Evolutionary conservation across 148 eudicot species (phyloP).

Genomic region (Silene conica): DNA sequence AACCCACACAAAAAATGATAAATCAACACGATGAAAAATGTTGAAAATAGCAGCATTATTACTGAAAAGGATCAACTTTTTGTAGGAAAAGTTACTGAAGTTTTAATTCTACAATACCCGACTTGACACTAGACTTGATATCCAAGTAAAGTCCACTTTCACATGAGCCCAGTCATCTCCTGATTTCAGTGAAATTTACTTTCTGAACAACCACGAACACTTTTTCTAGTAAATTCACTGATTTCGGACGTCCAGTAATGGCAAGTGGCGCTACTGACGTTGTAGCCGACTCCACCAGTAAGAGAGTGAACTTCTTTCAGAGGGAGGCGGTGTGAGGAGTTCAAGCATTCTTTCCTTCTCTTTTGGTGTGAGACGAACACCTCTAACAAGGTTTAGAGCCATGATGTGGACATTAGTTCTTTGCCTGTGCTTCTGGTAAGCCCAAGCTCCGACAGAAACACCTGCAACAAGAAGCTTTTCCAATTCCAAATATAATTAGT

Average conservation of each 20-base stretch:
- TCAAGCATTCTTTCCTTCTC: constrained; percentile 88
- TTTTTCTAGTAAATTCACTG: background rate
- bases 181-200: background rate
- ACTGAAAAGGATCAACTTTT: background rate
- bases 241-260: background rate
- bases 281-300: constrained; percentile 64
- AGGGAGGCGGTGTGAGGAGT: constrained; percentile 73
- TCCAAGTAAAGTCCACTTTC: background rate
- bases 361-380: constrained; percentile 75
- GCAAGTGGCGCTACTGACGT: constrained; percentile 17
- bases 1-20: background rate
- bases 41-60: background rate
- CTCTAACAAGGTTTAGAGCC: constrained; percentile 87
- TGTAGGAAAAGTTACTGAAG: background rate
- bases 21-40: background rate
- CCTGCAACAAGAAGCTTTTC: constrained; percentile 78
- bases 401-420: constrained; percentile 83
- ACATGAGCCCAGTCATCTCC: background rate
- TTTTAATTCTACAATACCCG: background rate
- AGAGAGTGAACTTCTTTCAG: constrained; percentile 33
- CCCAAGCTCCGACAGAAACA: constrained; percentile 78
- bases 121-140: background rate
- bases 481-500: constrained; percentile 5
- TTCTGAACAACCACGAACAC: background rate
- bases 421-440: constrained; percentile 74